Conservation (phyloP, 1,139 yeast species). For the Blastobotrys petasosporus region DNA sequence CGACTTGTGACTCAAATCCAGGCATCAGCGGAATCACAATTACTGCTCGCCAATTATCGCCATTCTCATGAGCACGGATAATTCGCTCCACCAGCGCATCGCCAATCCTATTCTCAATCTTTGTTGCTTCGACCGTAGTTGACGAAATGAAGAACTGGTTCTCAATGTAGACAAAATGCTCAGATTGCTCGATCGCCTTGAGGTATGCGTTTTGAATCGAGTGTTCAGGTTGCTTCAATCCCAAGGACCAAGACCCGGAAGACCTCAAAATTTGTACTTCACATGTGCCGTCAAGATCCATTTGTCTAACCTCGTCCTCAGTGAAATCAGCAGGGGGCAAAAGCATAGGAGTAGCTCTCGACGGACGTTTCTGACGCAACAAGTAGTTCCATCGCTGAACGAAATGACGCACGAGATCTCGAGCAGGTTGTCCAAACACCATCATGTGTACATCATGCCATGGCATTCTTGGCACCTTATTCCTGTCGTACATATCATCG, state of each 20-base stretch:
- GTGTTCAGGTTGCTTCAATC: conserved; percentile 74
- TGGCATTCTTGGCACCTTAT: conserved; percentile 86
- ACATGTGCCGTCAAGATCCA: conserved; percentile 78
- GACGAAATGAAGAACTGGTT: conserved; percentile 91
- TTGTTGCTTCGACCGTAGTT: conserved; percentile 78
- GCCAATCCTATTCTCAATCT: conserved; percentile 84
- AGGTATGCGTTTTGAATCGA: conserved; percentile 92
- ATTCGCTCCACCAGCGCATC: conserved; percentile 95
- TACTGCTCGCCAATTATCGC: conserved; percentile 81
- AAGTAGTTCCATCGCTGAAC: conserved; percentile 97
- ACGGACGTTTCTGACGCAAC: conserved; percentile 87
- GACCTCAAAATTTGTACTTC: conserved; percentile 88
- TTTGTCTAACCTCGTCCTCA: conserved; percentile 55
- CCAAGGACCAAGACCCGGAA: conserved; percentile 89
- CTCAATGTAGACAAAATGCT: conserved; percentile 89
- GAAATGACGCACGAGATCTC: conserved; percentile 89
- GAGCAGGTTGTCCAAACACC: conserved; percentile 90
- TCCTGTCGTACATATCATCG: conserved; percentile 87
- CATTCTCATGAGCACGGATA: conserved; percentile 74
- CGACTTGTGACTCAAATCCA: conserved; percentile 92
- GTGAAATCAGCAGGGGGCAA: conserved; percentile 90
- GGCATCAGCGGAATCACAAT: conserved; percentile 95
- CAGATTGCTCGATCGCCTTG: conserved; percentile 83
- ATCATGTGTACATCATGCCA: conserved; percentile 99
- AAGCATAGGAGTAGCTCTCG: conserved; percentile 83